A percentile compares a stretch with the other conserved stretches of the same genome.
phyloP scores from a whole-genome alignment of 805 yeast species.

The Helenozyma baotianmanensis region DNA sequence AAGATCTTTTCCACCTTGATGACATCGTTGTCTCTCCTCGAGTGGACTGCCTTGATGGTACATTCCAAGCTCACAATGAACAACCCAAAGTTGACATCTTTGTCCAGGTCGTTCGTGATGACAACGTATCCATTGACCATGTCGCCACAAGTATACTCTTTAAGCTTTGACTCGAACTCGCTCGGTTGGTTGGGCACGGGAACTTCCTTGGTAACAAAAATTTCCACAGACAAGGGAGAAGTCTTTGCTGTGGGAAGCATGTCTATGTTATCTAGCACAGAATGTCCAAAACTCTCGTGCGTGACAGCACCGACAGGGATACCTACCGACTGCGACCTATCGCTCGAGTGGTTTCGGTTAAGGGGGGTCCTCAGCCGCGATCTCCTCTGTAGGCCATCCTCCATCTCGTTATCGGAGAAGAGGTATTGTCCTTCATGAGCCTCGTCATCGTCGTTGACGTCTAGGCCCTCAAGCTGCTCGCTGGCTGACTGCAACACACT shows the following conservation, averaged over 20 bases:
- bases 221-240: conserved; percentile 46
- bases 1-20: conserved; percentile 25
- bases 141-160: conserved; percentile 40
- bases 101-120: conserved; percentile 43
- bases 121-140: conserved; percentile 42
- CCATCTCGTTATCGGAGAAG: conserved; percentile 14
- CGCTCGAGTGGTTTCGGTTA: neutral
- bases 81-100: conserved; percentile 40
- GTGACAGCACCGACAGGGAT: conserved; percentile 7
- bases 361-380: neutral
- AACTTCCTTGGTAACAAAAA: conserved; percentile 49
- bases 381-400: conserved; percentile 13
- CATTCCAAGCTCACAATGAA: conserved; percentile 32
- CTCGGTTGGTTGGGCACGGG: conserved; percentile 39
- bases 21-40: conserved; percentile 19
- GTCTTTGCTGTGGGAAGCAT: conserved; percentile 37
- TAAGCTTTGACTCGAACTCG: conserved; percentile 43
- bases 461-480: conserved; percentile 5
- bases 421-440: conserved; percentile 14
- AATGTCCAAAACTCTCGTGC: conserved; percentile 33
- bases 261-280: conserved; percentile 50
- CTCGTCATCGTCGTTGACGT: conserved; percentile 7
- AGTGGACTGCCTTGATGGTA: conserved; percentile 27
- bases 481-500: conserved; percentile 8
- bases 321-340: neutral